Evolutionary conservation across 1,139 yeast species (phyloP).

Genomic region (Geotrichum klebahnii): DNA sequence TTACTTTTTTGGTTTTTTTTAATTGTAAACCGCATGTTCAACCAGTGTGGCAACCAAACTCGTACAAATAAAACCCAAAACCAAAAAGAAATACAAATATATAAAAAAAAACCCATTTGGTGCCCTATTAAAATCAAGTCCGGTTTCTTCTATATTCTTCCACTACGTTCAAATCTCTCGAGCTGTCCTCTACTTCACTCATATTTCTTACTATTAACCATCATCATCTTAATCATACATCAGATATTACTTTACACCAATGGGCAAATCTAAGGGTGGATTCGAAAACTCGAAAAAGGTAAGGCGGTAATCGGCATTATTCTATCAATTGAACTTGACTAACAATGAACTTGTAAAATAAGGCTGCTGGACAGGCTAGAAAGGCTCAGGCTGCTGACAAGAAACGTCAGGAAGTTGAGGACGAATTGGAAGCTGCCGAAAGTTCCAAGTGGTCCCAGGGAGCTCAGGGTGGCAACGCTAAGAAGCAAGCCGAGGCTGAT

Average conservation of each 20-base stretch:
- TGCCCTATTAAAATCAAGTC: neutral
- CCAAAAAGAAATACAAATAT: no score
- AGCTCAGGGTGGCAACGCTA: conserved; percentile 63
- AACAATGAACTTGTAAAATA: conserved; percentile 10
- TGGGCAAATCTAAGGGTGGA: conserved; percentile 53
- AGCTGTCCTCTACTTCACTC: neutral
- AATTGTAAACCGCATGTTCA: no score
- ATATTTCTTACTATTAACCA: neutral
- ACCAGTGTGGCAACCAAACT: no score
- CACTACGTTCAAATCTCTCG: neutral
- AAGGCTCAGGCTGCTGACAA: conserved; percentile 65
- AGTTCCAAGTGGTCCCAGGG: conserved; percentile 70
- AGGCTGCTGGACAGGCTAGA: conserved; percentile 64
- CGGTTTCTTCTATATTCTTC: neutral
- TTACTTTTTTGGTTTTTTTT: no score
- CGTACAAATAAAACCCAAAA: no score
- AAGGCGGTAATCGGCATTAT: neutral
- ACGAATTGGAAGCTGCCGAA: conserved; percentile 51
- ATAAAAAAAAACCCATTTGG: neutral
- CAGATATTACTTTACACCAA: conserved; percentile 30
- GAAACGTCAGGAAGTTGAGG: conserved; percentile 54
- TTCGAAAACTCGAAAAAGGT: conserved; percentile 57
- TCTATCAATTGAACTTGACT: neutral
- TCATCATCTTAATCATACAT: neutral
- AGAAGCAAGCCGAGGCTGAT: conserved; percentile 53